Evolutionary conservation across 495 filamentous ascomycete genomes (phyloP), one percentile per base, ranked within the genome.

Genomic region (Friedmanniomyces endolithicus): DNA sequence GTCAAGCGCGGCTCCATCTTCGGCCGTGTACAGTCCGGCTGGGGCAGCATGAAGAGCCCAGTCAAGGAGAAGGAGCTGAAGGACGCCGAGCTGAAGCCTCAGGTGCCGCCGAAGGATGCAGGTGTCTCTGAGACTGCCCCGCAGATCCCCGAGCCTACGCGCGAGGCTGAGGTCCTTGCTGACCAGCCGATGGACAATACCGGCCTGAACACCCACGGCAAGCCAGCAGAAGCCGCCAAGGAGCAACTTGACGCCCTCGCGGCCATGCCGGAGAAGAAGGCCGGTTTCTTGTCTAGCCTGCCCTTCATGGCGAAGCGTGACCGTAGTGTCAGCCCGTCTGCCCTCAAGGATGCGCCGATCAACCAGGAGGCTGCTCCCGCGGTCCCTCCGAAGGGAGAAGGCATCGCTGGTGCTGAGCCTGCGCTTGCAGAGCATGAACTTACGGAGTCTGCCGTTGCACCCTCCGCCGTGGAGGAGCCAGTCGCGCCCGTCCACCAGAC

Each of bases 211-310:
- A 37, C 34, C 17, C 40, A 55, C 11, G 37, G 31, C 43, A 61
- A 57, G 50, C 49, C 56, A 8, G 56, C 50, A 12, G 53, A 56
- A 17, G 47, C 53, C 29, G 48, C 56, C 23, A 43, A 52, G 51
- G 49, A 56, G 46, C 19, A 45, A 48, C 34, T 51, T 11, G 50
- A 40, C 31, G 33, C 2, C 29, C 6, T 47, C 14, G 6, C 34
- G 39, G 39, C 53, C 12, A 48, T 39, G 25, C 24, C 27, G 17
- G 52, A 67, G 25, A 70, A 73, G 56, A 75, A 73, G 63, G 68
- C 70, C 19, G 70, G 72, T 19, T 71, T 80, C 41, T 73, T 82
- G 43, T 76, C 72, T 39, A 65, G 68, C 11, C 62, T 82, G 8
- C 74, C 77, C 57, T 72, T 70, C 43, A 70, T 71, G 44, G 68